Evolutionary conservation across 2,329 filamentous ascomycete genomes (phyloP).

Genomic region (Epichloe festucae): DNA sequence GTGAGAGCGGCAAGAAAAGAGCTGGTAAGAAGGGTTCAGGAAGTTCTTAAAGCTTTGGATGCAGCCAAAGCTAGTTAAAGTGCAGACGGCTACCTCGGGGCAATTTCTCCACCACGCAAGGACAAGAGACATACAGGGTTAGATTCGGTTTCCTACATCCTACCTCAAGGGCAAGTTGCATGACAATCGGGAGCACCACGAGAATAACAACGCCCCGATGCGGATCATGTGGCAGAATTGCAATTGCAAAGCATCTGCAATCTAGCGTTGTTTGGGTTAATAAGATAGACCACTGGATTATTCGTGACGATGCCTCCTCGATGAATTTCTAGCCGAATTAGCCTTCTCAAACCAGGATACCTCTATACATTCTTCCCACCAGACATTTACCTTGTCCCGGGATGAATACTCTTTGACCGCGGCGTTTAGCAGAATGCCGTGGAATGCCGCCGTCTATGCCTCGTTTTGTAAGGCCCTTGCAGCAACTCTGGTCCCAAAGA

Average conservation of each 20-base stretch:
- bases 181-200: not conserved
- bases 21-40: constrained; percentile 59
- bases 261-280: not conserved
- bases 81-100: not conserved
- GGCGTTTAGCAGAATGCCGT: not conserved
- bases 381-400: not conserved
- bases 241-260: not conserved
- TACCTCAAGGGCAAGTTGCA: not conserved
- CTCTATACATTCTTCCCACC: not conserved
- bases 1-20: constrained; percentile 56
- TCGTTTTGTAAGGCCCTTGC: no score
- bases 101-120: not conserved
- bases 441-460: not conserved
- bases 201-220: not conserved
- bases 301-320: no score
- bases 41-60: constrained; percentile 52
- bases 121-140: not conserved
- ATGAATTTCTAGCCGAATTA: not conserved
- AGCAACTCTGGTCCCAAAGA: no score
- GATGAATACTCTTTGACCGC: not conserved
- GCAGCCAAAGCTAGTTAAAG: constrained; percentile 16
- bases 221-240: not conserved
- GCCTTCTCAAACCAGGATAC: not conserved
- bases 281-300: not conserved
- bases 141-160: not conserved